Percentiles rank a stretch among this genome's conserved stretches.
Conservation (phyloP, 2,329 filamentous ascomycete genomes). For the Calycina herbarum region DNA sequence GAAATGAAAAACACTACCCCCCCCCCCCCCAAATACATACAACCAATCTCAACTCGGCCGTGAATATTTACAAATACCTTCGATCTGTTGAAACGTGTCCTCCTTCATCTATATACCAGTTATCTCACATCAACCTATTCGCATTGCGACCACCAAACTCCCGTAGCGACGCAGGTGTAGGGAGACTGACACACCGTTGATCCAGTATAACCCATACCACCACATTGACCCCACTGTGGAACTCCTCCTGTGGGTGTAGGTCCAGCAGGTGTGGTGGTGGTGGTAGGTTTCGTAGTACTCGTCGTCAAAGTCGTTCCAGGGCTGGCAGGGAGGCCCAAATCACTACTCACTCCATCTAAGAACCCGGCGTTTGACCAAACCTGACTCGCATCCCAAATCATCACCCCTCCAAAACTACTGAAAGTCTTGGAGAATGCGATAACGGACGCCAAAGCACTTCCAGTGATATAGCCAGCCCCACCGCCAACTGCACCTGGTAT, state of each 20-base stretch:
- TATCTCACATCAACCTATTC: background rate
- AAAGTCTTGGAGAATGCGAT: conserved; percentile 56
- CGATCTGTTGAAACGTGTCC: too few species aligned
- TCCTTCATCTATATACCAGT: too few species aligned
- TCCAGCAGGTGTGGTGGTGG: background rate
- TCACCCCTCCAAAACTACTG: conserved; percentile 63
- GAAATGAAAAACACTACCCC: too few species aligned
- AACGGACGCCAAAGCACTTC: conserved; percentile 25
- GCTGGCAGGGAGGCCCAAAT: conserved; percentile 14
- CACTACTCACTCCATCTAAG: conserved; percentile 36
- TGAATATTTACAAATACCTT: too few species aligned
- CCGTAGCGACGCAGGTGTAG: conserved; percentile 4
- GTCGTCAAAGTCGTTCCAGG: conserved; percentile 9
- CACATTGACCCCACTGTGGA: conserved; percentile 11
- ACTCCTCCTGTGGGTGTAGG: background rate
- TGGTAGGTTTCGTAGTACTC: background rate
- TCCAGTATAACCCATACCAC: conserved; percentile 7
- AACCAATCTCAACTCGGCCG: too few species aligned
- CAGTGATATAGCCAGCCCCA: conserved; percentile 55
- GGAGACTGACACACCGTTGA: conserved; percentile 9
- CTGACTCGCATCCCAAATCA: conserved; percentile 70
- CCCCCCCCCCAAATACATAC: too few species aligned
- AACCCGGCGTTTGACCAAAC: conserved; percentile 59
- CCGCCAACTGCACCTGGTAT: conserved; percentile 53
- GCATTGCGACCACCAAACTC: conserved; percentile 12